A percentile compares a stretch with the other conserved stretches of the same genome.
Evolutionary conservation across 1,284 basidiomycete species (phyloP).

Genomic region (Microbotryomycetes sp.): DNA sequence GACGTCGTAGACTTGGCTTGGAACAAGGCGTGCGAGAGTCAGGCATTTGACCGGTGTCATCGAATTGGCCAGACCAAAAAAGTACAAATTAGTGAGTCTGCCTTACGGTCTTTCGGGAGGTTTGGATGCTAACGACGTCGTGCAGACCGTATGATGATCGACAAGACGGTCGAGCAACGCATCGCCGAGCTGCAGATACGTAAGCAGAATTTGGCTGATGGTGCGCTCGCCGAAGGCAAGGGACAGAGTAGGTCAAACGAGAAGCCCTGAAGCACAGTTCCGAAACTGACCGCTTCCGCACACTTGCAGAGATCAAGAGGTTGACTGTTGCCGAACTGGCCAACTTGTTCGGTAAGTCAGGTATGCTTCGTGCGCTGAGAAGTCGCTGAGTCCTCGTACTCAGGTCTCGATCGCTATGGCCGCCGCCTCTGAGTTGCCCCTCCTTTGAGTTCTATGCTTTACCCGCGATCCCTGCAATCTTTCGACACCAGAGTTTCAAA

Average conservation of each 20-base stretch:
- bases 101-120: not conserved
- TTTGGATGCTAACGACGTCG: conserved; percentile 46
- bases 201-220: conserved; percentile 32
- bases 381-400: too few relatives aligned
- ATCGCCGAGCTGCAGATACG: conserved; percentile 39
- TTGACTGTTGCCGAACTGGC: conserved; percentile 23
- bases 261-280: too few relatives aligned
- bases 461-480: too few relatives aligned
- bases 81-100: not conserved
- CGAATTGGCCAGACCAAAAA: conserved; percentile 55
- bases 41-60: conserved; percentile 60
- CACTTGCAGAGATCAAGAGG: conserved; percentile 18
- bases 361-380: too few relatives aligned
- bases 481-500: too few relatives aligned
- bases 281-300: too few relatives aligned
- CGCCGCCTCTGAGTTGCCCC: too few relatives aligned
- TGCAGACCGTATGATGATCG: conserved; percentile 49
- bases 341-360: conserved; percentile 17
- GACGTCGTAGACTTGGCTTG: conserved; percentile 38
- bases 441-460: too few relatives aligned
- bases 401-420: not conserved
- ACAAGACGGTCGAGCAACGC: conserved; percentile 42
- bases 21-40: conserved; percentile 59
- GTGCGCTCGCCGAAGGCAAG: conserved; percentile 25
- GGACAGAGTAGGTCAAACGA: too few relatives aligned